Base-by-base conservation (phyloP, 306 rosid species). In the Alnus glutinosa region DNA sequence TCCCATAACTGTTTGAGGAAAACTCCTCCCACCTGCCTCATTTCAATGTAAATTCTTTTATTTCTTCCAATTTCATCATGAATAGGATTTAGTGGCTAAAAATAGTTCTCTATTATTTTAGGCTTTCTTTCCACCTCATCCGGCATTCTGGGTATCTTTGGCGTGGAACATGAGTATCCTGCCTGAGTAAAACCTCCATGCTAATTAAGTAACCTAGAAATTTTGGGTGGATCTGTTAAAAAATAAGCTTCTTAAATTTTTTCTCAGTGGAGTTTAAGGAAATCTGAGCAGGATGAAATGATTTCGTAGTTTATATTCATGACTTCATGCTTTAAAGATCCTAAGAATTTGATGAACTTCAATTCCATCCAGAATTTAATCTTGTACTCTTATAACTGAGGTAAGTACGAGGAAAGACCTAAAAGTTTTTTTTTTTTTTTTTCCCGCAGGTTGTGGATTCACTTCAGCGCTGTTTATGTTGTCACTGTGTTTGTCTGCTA, bases 401-500 rank as follows among this genome's bases (percentile, higher is more conserved):
- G 18, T 30, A 63, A 63, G 66, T 59, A 7, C 13, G n/a, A 32
- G 48, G 48, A 9, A 42, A 39, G 18, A 14, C 30, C 74, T 42
- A 42, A 62, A 63, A 13, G 48, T n/a, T 44, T 32, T 32, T 15
- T 74, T 36, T 23, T 75, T 49, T 85, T 62, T 47, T 71, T 77
- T 79, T 9, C 2, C 5, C 32, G 59, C 97, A 95, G 99, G 87
- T 85, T 95, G 81, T 95, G 99, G 98, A 55, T 90, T 77, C 99
- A 95, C 90, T 95, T 95, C 83, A 32, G 79, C 67, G 99, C 99
- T 49, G 93, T 95, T 78, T 95, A 95, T 89, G 19, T 86, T 51
- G 88, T 95, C 84, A 93, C 97, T 44, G 85, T 85, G 75, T 95
- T 90, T 83, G 78, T 87, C 79, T 95, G 98, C 86, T 73, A 79